Conservation (phyloP, 495 filamentous ascomycete genomes). For the Pyrenula aspistea region DNA sequence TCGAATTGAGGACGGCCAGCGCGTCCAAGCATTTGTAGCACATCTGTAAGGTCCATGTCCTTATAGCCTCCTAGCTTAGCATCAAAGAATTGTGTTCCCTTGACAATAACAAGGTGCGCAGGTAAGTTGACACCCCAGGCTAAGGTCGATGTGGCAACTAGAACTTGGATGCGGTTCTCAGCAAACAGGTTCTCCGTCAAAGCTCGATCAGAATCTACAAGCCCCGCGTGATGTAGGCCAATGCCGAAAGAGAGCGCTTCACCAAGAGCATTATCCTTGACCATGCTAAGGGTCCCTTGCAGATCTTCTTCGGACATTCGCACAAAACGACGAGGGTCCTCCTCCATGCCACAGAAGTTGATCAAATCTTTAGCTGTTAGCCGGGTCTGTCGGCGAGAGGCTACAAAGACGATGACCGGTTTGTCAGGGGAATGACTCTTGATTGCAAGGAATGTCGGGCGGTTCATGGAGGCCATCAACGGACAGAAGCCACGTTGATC, state of each 20-base stretch:
- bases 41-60: constrained; percentile 98
- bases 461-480: constrained; percentile 98
- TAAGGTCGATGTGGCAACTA: constrained; percentile 92
- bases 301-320: constrained; percentile 92
- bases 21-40: constrained; percentile 95
- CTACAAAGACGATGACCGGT: constrained; percentile 96
- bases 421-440: constrained; percentile 92
- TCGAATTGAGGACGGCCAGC: constrained; percentile 96
- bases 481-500: constrained; percentile 93
- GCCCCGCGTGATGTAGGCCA: constrained; percentile 90
- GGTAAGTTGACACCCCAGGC: constrained; percentile 99
- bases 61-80: constrained; percentile 96
- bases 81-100: constrained; percentile 97
- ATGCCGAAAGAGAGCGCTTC: constrained; percentile 95
- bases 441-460: constrained; percentile 92
- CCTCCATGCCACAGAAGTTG: constrained; percentile 96
- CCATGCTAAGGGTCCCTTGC: constrained; percentile 64
- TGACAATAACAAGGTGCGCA: constrained; percentile 93
- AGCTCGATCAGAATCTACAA: constrained; percentile 87
- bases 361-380: constrained; percentile 92
- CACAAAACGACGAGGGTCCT: constrained; percentile 87
- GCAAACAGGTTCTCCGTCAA: constrained; percentile 88
- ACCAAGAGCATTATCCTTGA: constrained; percentile 83
- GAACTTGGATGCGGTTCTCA: constrained; percentile 95
- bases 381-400: constrained; percentile 87